Base-by-base conservation (phyloP, 202 grass and related monocot species). In the Elaeis oleifera region DNA sequence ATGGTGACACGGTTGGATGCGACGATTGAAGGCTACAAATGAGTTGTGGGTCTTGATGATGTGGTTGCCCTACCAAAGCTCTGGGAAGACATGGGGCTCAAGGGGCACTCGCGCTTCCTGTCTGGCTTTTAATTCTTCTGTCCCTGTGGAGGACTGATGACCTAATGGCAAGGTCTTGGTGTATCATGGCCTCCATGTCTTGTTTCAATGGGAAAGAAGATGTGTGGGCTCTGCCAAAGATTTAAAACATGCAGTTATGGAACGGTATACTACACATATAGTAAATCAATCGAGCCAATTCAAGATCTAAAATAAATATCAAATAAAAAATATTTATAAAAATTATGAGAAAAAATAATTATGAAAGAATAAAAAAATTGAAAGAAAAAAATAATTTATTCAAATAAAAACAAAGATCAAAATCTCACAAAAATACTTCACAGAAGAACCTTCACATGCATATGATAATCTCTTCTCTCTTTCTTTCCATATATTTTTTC, bases 1-100 rank as follows among this genome's bases (percentile, higher is more conserved):
- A 67, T 13, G 58, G 21, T n/a, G 36, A 26, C 56, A 76, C 61
- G 48, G 15, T 24, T 58, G 58, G 56, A 59, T 32, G n/a, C 39
- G 13, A 3, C 44, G 25, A 60, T 71, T 71, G 11, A 79, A 79
- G 59, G 59, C 26, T 31, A 67, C 76, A 79, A 54, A 79, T 79
- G 76, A 64, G 53, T 58, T 78, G 69, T 79, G 76, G 53, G 4
- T 60, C 49, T 67, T 50, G 18, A 79, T 60, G 60, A 50, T 51
- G 44, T 67, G 17, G 28, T 78, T 73, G 50, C 61, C 61, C 56
- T 73, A 44, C 67, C 29, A 18, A 20, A 59, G 62, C 68, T 65
- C 20, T 20, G 61, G 51, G 55, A 58, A 29, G 23, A 32, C 60
- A 67, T 60, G 54, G 61, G 27, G 36, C 36, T 73, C 48, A 59